Evolutionary conservation across 2,329 filamentous ascomycete species (phyloP).

Genomic region (Trichoderma sp.): DNA sequence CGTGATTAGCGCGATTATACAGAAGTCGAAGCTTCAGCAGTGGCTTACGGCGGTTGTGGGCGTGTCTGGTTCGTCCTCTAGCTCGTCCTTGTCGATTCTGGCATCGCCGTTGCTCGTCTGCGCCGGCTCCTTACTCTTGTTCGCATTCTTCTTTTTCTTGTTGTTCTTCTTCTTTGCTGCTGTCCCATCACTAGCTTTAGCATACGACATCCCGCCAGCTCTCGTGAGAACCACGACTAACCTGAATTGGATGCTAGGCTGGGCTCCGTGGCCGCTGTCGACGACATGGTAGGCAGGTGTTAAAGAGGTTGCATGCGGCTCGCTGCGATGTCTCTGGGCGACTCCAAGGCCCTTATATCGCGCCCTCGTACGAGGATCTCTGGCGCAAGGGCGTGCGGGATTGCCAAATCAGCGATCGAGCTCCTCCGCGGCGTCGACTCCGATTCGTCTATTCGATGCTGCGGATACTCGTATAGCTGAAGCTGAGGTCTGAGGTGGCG

Average conservation of each 20-base stretch:
- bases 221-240: conserved; percentile 29
- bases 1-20: conserved; percentile 26
- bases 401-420: conserved; percentile 1
- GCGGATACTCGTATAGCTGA: conserved; percentile 9
- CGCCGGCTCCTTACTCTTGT: conserved; percentile 45
- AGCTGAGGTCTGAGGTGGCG: not conserved
- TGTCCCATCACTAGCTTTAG: conserved; percentile 32
- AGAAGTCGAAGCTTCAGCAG: not conserved
- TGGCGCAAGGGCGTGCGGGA: not conserved
- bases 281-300: conserved; percentile 39
- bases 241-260: conserved; percentile 38
- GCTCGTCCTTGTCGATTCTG: conserved; percentile 38
- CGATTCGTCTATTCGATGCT: conserved; percentile 17
- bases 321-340: not conserved
- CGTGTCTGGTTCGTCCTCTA: conserved; percentile 46
- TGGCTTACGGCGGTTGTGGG: conserved; percentile 35
- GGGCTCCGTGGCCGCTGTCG: conserved; percentile 36
- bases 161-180: conserved; percentile 56
- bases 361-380: not conserved
- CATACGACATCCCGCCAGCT: conserved; percentile 30
- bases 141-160: conserved; percentile 58
- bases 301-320: conserved; percentile 27
- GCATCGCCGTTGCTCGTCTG: conserved; percentile 36
- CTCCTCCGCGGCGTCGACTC: conserved; percentile 13
- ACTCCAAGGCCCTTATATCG: not conserved